Base-by-base conservation (phyloP, 1,284 basidiomycete genomes). In the Malassezia pachydermatis region DNA sequence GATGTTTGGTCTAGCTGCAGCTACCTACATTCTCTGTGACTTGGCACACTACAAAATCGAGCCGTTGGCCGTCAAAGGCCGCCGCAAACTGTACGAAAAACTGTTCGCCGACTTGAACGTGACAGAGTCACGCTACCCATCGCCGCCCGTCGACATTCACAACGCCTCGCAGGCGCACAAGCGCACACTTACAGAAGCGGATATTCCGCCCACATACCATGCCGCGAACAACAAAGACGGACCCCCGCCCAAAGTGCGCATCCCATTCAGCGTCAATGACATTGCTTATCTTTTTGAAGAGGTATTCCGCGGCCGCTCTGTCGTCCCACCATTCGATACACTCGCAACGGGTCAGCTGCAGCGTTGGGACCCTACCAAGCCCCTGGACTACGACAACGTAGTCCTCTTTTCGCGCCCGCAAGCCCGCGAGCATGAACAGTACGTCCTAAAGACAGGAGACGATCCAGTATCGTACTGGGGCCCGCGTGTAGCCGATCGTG, bases 1-100 rank as follows among this genome's bases (percentile, higher is more conserved):
- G 47, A 71, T 71, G 62, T 71, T 71, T 44, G 68, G 68, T 0
- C 45, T 71, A 8, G 65, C 65, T 0, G 65, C 62, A 1, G 68
- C 68, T 0, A 68, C 63, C 13, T 69, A 59, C 41, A 60, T 71
- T 46, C 45, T 71, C 20, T 69, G 67, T 54, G 67, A 66, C 41
- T 55, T 71, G 4, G 63, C 60, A 13, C 55, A 62, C 8, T 54
- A 65, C 37, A 52, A 60, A 39, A 51, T 65, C 51, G 67, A 71
- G 50, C 66, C 68, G 7, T 42, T 69, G 1, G 57, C 63, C 1
- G 59, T 59, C 52, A 67, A 67, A 45, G 59, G 59, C 4, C 48
- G 63, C 13, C 57, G 61, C 17, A 65, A 65, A 45, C 50, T 63
- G 30, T 66, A 63, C 47, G 67, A 70, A 39, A 63, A 63, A 41